Conservation (phyloP, 139 green algal genomes). For the Limnomonas spitsbergensis region DNA sequence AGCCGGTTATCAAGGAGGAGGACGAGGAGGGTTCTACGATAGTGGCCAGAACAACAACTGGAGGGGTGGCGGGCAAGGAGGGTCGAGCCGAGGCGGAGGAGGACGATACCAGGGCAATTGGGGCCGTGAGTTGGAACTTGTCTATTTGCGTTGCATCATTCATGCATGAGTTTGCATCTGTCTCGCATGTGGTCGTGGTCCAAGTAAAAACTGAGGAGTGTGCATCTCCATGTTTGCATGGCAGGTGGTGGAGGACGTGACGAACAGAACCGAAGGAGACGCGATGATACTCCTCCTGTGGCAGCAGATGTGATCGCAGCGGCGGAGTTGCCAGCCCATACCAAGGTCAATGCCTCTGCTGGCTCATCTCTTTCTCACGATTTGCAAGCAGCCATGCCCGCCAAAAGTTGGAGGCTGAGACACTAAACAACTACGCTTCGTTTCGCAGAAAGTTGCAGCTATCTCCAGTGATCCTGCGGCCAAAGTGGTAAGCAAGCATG, state of each 20-base stretch:
- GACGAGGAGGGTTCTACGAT: conserved; percentile 11
- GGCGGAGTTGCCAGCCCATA: conserved; percentile 18
- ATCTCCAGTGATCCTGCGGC: background rate
- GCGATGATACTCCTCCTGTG: conserved; percentile 5
- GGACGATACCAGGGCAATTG: conserved; percentile 19
- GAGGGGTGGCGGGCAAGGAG: conserved; percentile 4
- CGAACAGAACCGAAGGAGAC: background rate
- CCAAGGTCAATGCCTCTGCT: conserved; percentile 12
- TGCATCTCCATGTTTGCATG: background rate
- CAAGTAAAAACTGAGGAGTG: background rate
- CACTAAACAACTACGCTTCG: no score
- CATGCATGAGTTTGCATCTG: background rate
- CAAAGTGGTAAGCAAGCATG: background rate
- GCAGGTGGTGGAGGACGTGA: background rate
- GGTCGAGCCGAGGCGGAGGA: conserved; percentile 3
- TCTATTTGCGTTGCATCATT: background rate
- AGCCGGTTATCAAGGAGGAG: conserved; percentile 11
- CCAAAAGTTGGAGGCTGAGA: no score
- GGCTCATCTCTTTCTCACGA: no score
- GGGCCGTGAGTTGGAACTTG: conserved; percentile 15
- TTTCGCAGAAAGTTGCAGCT: background rate
- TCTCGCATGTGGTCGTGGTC: background rate
- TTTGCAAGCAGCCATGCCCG: no score
- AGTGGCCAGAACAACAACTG: conserved; percentile 1
- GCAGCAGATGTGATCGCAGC: background rate